Conservation (phyloP, 176 grass and related monocot genomes). For the Ananas comosus region DNA sequence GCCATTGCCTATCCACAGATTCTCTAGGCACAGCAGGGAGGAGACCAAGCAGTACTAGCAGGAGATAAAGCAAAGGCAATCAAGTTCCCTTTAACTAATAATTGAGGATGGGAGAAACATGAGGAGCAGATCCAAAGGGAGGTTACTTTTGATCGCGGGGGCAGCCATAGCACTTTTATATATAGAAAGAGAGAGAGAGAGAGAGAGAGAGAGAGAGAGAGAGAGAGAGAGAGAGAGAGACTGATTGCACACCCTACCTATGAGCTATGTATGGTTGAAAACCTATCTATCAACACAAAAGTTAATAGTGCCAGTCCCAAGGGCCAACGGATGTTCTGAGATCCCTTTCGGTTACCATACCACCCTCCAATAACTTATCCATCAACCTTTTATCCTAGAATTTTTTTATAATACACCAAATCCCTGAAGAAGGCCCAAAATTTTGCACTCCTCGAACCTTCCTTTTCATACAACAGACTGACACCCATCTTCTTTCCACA, state of each 20-base stretch:
- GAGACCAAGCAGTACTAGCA: not conserved
- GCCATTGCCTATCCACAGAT: not conserved
- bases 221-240: not conserved
- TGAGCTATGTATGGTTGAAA: not conserved
- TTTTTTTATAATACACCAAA: not conserved
- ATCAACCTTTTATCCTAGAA: not conserved
- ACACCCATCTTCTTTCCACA: not conserved
- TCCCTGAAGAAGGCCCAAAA: not conserved
- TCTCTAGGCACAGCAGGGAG: not conserved
- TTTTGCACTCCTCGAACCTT: constrained; percentile 2
- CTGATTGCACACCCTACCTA: not conserved
- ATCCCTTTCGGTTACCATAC: not conserved
- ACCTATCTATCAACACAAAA: not conserved
- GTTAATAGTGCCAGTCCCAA: not conserved
- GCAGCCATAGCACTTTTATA: not conserved
- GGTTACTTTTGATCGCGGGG: constrained; percentile 1
- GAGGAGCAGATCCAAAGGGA: not conserved
- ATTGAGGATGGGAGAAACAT: not conserved
- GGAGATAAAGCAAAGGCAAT: not conserved
- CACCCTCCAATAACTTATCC: constrained; percentile 1
- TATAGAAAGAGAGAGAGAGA: not conserved
- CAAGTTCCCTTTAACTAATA: not conserved
- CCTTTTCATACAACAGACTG: not conserved
- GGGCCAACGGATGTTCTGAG: not conserved
- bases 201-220: not conserved